Evolutionary conservation across 768 basidiomycete genomes (phyloP), one percentile per base, ranked within the genome.

Genomic region (Termitomyces eurrhizus): DNA sequence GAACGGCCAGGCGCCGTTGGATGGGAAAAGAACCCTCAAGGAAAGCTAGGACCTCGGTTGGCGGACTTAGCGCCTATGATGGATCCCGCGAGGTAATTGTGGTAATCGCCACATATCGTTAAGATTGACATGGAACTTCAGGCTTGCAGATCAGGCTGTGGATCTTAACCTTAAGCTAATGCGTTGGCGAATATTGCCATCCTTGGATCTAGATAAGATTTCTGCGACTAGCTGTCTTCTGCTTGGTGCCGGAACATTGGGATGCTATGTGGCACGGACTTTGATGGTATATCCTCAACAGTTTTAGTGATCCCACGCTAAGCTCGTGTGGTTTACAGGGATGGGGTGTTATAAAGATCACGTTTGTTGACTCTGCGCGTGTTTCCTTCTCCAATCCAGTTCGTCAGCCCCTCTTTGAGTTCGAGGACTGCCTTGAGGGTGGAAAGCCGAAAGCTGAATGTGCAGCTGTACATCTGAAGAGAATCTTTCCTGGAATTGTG

Each of bases 361-460:
- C 95, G 0, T 84, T 99, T 48, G 86, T 97, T 52, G 96, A 99
- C 74, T 95, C 92, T 16, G 86, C 88, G 0, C 85, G 82, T 46
- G 95, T 98, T 12, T 95, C 94, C 0, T 98, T 95, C 74, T 98
- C 95, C 24, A 98, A 99, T 72, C 97, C 97, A 3, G 97, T 98
- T 52, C 84, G 97, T 39, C 97, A 99, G 71, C 97, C 97, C 2
- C 78, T 99, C 7, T 99, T 98, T 68, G 91, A 94, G 65, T 98
- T 98, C 65, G 88, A 89, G 58, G 97, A 99, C 69, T 97, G 94
- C 64, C 74, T 98, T 35, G 77, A 91, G 44, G 96, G 97, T 0
- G 97, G 96, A 0, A 95, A 91, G 71, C 90, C 91, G 24, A 99
- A 99, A 72, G 95, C 97, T 0, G 87, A 87, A 60, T 90, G 91